Percentiles rank a stretch among this genome's conserved stretches.
Evolutionary conservation across 140 eudicot species (phyloP).

Genomic region (Senecio squalidus): DNA sequence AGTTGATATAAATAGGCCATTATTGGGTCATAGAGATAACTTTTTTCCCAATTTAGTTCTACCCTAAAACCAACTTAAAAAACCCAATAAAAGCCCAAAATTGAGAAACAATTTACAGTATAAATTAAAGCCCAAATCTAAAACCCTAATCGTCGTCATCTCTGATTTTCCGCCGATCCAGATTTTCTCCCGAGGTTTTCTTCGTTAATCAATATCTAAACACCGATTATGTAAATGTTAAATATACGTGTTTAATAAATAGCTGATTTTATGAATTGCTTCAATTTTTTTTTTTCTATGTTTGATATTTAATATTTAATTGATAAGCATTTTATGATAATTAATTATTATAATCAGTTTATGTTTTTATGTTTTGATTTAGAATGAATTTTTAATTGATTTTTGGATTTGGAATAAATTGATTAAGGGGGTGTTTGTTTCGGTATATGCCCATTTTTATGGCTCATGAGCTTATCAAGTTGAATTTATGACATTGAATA

Average conservation of each 20-base stretch:
- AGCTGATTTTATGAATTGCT: background rate
- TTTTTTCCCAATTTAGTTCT: no score
- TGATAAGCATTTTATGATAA: no score
- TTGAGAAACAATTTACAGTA: background rate
- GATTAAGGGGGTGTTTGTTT: background rate
- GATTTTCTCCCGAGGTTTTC: slow-evolving; percentile 10
- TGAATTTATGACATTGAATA: no score
- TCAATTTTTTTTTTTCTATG: no score
- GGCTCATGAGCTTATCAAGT: background rate
- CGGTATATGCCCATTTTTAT: no score
- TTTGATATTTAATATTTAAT: no score
- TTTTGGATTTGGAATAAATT: no score
- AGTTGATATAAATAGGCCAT: no score
- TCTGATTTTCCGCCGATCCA: slow-evolving; percentile 8
- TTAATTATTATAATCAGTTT: no score
- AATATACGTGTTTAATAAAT: background rate
- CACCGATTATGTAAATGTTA: background rate
- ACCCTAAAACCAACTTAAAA: background rate
- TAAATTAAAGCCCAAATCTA: slow-evolving; percentile 8
- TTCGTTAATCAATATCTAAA: background rate
- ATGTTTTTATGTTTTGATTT: no score
- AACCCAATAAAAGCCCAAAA: slow-evolving; percentile 18
- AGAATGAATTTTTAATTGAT: no score
- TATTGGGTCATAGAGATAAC: no score
- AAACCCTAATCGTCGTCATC: slow-evolving; percentile 21